Conservation (phyloP, 371 early-diverging fungal genomes). For the Coelomomyces lativittatus region DNA sequence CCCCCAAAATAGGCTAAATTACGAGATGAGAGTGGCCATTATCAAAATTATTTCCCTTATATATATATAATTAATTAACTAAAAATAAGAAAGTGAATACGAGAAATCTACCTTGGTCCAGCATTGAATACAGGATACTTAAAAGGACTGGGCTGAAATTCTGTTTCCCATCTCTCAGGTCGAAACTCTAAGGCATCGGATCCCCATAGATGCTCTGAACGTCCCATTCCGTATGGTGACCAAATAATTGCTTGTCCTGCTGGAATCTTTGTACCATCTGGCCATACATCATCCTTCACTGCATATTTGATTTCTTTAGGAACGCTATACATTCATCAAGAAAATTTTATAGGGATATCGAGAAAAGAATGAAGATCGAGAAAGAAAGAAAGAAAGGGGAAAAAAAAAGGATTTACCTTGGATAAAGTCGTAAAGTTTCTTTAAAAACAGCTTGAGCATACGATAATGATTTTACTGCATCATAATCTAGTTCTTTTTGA, state of each 20-base stretch:
- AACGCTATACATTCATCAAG: no score
- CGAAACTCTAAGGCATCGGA: conserved; percentile 28
- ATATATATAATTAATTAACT: no score
- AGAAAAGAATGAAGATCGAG: no score
- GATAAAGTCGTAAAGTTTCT: conserved; percentile 54
- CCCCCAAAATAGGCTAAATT: no score
- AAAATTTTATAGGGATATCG: no score
- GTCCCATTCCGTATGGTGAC: conserved; percentile 29
- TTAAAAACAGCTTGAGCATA: conserved; percentile 43
- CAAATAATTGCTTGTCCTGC: conserved; percentile 33
- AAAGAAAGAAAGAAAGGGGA: no score
- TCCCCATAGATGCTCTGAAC: conserved; percentile 38
- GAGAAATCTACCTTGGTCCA: no score
- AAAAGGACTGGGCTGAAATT: conserved; percentile 2
- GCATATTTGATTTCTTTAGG: conserved; percentile 47
- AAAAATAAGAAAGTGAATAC: no score
- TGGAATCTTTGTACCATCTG: conserved; percentile 42
- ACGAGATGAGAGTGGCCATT: no score
- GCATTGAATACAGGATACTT: conserved; percentile 3
- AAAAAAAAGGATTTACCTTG: no score
- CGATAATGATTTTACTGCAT: conserved; percentile 14
- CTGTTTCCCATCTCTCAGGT: conserved; percentile 43
- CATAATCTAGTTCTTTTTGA: conserved; percentile 12
- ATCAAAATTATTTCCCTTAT: no score
- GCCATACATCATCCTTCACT: conserved; percentile 45